These are phyloP conservation scores for Cutaneotrichosporon arboriforme DNA, from an alignment of 1,284 basidiomycete species.

Conservation along the genomic window DNA sequence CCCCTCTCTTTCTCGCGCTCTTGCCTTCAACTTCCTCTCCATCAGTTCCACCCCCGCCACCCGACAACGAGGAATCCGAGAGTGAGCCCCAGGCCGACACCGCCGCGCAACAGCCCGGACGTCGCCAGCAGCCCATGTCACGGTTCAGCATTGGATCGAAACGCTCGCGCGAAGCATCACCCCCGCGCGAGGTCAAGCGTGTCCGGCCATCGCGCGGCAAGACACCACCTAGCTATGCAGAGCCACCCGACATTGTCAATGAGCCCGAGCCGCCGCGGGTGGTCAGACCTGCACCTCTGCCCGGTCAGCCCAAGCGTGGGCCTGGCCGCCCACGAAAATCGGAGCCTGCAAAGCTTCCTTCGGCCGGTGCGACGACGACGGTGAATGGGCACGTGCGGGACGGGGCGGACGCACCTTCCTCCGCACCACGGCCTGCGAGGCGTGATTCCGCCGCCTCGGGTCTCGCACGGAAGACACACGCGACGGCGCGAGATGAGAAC, in stretches of 20 bases:
- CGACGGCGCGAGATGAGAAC: too few relatives aligned
- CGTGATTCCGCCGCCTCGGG: background rate
- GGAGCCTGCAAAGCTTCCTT: background rate
- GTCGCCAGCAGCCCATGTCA: background rate
- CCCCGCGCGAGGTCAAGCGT: background rate
- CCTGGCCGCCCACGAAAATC: slow-evolving; percentile 1
- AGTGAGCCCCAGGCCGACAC: too few relatives aligned
- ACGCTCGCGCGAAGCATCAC: background rate
- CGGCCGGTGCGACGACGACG: background rate
- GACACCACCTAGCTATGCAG: background rate
- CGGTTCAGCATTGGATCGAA: background rate
- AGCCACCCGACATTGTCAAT: background rate
- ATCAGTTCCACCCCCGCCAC: too few relatives aligned
- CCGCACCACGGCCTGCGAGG: background rate
- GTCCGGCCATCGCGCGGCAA: background rate
- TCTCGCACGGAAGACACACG: too few relatives aligned
- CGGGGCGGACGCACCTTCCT: background rate
- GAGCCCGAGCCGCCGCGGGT: background rate
- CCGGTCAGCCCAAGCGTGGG: background rate
- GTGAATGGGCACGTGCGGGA: background rate
- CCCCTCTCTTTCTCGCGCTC: too few relatives aligned
- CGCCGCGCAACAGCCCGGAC: background rate
- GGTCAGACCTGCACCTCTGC: background rate
- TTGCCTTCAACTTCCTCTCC: too few relatives aligned
- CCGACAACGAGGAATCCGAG: too few relatives aligned